Evolutionary conservation across 257 asterid genomes (phyloP).

Genomic region (Leonotis leonurus): DNA sequence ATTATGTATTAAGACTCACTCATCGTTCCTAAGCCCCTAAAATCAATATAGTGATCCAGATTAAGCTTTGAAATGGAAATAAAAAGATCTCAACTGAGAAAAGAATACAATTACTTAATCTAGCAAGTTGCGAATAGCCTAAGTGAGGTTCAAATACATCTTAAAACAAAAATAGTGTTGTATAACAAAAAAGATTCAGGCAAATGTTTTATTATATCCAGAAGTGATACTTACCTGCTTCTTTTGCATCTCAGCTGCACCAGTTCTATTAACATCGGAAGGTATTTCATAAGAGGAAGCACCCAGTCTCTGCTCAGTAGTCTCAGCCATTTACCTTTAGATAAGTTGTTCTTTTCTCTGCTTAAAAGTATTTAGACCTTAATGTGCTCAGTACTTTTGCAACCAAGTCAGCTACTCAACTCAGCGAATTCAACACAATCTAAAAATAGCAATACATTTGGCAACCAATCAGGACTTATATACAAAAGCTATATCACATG

Average conservation of each 20-base stretch:
- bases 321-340: conserved; percentile 9
- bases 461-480: neutral
- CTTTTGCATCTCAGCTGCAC: conserved; percentile 9
- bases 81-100: neutral
- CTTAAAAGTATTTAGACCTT: neutral
- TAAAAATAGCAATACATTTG: neutral
- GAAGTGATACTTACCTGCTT: conserved; percentile 4
- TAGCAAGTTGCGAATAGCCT: neutral
- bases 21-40: neutral
- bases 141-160: neutral
- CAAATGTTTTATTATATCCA: neutral
- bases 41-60: neutral
- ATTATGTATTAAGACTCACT: neutral
- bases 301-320: neutral
- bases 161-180: neutral
- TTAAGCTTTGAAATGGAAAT: neutral
- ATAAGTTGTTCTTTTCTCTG: neutral
- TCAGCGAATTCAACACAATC: neutral
- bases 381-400: neutral
- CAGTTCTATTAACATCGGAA: neutral
- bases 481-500: neutral
- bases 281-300: conserved; percentile 6
- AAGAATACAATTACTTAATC: neutral
- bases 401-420: neutral
- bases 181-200: neutral